Conservation (phyloP, 1,284 basidiomycete genomes). For the Chondrostereum purpureum region DNA sequence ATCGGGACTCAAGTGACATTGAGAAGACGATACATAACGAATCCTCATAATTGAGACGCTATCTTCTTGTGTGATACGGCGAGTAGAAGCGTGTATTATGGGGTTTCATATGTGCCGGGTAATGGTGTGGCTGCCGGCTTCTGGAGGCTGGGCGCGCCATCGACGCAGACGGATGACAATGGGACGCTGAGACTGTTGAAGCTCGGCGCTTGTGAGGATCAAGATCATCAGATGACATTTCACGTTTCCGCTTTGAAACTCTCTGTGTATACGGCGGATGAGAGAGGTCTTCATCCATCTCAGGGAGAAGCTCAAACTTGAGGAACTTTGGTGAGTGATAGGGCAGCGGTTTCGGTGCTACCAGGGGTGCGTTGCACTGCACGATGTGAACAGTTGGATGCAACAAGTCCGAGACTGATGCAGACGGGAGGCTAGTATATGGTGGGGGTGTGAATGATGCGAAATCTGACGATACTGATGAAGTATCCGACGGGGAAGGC, state of each 20-base stretch:
- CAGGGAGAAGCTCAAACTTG: constrained; percentile 54
- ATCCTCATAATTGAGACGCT: neutral
- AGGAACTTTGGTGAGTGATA: constrained; percentile 65
- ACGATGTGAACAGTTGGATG: constrained; percentile 34
- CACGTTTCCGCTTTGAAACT: constrained; percentile 49
- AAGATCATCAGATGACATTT: constrained; percentile 7
- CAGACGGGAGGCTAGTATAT: constrained; percentile 16
- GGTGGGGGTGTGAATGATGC: constrained; percentile 19
- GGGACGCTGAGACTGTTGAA: neutral
- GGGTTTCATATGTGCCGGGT: neutral
- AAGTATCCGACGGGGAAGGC: constrained; percentile 37
- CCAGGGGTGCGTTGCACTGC: constrained; percentile 52
- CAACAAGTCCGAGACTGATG: constrained; percentile 9
- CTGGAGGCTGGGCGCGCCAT: neutral
- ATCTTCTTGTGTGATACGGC: neutral
- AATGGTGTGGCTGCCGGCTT: neutral
- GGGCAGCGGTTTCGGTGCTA: constrained; percentile 60
- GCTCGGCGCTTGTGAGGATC: neutral
- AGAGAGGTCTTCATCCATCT: constrained; percentile 64
- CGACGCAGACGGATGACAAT: neutral
- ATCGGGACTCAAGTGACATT: neutral
- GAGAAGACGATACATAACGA: no score
- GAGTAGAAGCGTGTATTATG: neutral
- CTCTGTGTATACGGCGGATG: constrained; percentile 56
- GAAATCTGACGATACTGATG: constrained; percentile 20